Evolutionary conservation across 805 yeast species (phyloP).

Genomic region (Metschnikowia borealis): DNA sequence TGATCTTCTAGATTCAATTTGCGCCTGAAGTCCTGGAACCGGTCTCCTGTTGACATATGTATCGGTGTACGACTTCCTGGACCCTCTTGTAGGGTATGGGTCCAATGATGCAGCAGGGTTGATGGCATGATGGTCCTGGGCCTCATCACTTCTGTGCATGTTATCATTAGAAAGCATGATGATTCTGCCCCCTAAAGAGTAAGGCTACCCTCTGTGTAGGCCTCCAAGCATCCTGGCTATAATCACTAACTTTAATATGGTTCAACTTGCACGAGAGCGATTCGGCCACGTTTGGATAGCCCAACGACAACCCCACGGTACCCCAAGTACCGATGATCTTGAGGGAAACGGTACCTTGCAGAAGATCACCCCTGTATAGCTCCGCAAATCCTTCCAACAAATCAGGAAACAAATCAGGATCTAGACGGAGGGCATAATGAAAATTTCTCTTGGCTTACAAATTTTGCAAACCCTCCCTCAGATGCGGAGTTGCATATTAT

Average conservation of each 20-base stretch:
- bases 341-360: too few species aligned
- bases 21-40: slow-evolving; percentile 8
- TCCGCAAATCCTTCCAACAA: not conserved
- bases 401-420: slow-evolving; percentile 21
- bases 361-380: not conserved
- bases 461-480: slow-evolving; percentile 16
- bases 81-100: slow-evolving; percentile 9
- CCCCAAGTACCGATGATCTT: too few species aligned
- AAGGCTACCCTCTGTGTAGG: slow-evolving; percentile 93
- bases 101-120: slow-evolving; percentile 17
- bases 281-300: slow-evolving; percentile 64
- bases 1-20: slow-evolving; percentile 1
- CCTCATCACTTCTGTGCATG: slow-evolving; percentile 56
- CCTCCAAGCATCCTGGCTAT: slow-evolving; percentile 92
- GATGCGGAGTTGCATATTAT: slow-evolving; percentile 25
- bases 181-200: slow-evolving; percentile 81
- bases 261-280: slow-evolving; percentile 74
- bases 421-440: not conserved
- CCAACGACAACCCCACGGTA: too few species aligned
- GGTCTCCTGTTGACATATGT: slow-evolving; percentile 7
- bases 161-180: slow-evolving; percentile 76
- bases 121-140: slow-evolving; percentile 51
- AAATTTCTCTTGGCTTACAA: slow-evolving; percentile 1
- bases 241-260: slow-evolving; percentile 75
- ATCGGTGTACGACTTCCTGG: slow-evolving; percentile 7